A percentile compares a stretch with the other conserved stretches of the same genome.
These are phyloP conservation scores for Laburnicola sp. DNA, from an alignment of 2,329 filamentous ascomycete species.

Conservation along the genomic window DNA sequence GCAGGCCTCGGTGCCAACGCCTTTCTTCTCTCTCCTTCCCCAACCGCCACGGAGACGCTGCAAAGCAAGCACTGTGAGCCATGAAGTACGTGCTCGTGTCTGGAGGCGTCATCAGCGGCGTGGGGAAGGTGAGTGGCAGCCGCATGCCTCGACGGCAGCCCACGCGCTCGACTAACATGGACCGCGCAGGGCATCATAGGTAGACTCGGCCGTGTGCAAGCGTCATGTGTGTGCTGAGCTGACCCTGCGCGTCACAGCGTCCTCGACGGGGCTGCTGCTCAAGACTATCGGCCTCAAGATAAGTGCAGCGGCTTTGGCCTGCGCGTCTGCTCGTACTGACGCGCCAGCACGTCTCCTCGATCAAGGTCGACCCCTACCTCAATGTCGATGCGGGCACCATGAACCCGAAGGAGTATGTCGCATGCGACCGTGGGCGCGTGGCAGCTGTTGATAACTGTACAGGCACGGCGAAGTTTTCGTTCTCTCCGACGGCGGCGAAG, in stretches of 20 bases:
- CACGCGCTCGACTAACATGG: slow-evolving; percentile 27
- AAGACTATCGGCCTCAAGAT: slow-evolving; percentile 81
- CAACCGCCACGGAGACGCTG: slow-evolving; percentile 45
- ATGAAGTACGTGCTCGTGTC: slow-evolving; percentile 85
- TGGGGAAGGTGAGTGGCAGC: slow-evolving; percentile 51
- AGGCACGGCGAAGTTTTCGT: slow-evolving; percentile 91
- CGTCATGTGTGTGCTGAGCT: slow-evolving; percentile 16
- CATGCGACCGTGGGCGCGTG: slow-evolving; percentile 15
- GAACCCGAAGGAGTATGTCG: slow-evolving; percentile 64
- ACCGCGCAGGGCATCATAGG: slow-evolving; percentile 65
- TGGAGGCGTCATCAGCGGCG: slow-evolving; percentile 59
- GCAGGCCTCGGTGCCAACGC: slow-evolving; percentile 27
- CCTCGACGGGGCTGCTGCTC: slow-evolving; percentile 72
- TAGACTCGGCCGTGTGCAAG: slow-evolving; percentile 37
- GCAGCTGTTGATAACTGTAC: slow-evolving; percentile 18
- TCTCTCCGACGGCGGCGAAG: slow-evolving; percentile 78
- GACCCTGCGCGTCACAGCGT: slow-evolving; percentile 56
- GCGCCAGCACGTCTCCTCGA: slow-evolving; percentile 60
- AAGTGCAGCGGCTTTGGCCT: slow-evolving; percentile 47
- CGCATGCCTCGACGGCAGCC: slow-evolving; percentile 7
- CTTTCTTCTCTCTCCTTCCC: slow-evolving; percentile 50
- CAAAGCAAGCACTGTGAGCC: too few species aligned
- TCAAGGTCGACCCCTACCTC: slow-evolving; percentile 74
- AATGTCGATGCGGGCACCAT: slow-evolving; percentile 76
- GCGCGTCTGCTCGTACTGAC: slow-evolving; percentile 35